phyloP scores from a whole-genome alignment of 208 protist genomes.

The Trypanosomatidae sp. region DNA sequence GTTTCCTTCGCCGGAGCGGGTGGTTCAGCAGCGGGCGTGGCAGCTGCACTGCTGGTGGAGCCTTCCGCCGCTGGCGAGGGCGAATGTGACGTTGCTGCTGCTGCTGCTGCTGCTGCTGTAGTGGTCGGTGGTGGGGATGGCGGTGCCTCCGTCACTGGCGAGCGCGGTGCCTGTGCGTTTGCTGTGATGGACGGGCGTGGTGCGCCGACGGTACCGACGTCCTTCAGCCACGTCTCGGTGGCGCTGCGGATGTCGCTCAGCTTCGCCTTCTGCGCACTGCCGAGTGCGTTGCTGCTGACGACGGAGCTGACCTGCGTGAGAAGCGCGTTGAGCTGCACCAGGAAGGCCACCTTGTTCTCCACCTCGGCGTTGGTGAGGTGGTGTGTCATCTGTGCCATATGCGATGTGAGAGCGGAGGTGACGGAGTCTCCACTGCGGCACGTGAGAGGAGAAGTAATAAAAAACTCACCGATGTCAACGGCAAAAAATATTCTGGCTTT shows the following conservation, averaged over 20 bases:
- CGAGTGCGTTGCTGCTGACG: conserved; percentile 36
- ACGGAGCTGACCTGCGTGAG: conserved; percentile 61
- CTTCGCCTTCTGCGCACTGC: conserved; percentile 51
- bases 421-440: too few species aligned
- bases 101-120: neutral
- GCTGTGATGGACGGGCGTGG: conserved; percentile 34
- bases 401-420: neutral
- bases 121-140: neutral
- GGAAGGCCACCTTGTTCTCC: conserved; percentile 76
- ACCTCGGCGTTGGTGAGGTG: conserved; percentile 40
- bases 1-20: neutral
- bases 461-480: too few species aligned
- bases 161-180: neutral
- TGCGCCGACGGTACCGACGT: conserved; percentile 31
- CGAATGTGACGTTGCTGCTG: neutral
- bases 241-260: conserved; percentile 40
- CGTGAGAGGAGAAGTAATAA: too few species aligned
- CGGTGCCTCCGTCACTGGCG: neutral
- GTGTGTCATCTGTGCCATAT: conserved; percentile 32
- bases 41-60: too few species aligned
- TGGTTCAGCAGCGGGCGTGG: neutral
- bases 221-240: conserved; percentile 58
- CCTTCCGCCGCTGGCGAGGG: neutral
- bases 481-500: too few species aligned
- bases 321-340: conserved; percentile 73